Base-by-base conservation (phyloP, 768 basidiomycete species). In the Lactifluus volemus region DNA sequence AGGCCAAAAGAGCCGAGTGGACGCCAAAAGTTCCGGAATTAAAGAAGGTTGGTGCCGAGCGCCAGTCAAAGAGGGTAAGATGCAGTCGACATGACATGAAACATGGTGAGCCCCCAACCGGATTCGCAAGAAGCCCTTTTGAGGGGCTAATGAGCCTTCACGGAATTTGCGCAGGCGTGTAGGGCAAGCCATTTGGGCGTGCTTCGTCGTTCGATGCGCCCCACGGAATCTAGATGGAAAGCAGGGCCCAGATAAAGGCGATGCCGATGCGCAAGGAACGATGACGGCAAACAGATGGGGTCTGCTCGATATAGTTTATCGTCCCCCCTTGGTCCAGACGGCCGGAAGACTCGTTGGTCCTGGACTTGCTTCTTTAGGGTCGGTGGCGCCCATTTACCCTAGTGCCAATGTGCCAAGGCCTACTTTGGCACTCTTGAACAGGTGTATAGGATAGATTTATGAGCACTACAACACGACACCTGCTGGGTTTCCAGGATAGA, bases 91-190 rank as follows among this genome's bases (percentile, higher is more conserved):
- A 30, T 38, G 21, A 38, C 25, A 25, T 25, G 9, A 34, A 52
- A 36, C 34, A 51, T 47, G n/a, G 29, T 48, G 38, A 58, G 17
- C 11, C 30, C 32, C 32, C 32, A 34, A 48, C 17, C 45, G 17
- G 29, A 25, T 39, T 36, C 47, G 51, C 56, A 44, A 53, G 47
- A 36, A 48, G 38, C 39, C 11, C 19, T 34, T 48, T 49, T 29
- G 55, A 25, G 49, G 51, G 21, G 39, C 45, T 29, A 49, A 48
- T 58, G 38, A 52, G 34, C 51, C 45, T 58, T 62, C 61, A 58
- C 61, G 61, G 61, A 62, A 53, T 53, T 29, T 58, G 61, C 61
- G 61, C 56, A 48, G 53, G 59, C 59, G 60, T 61, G 63, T 44
- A 52, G 42, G 29, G 30, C 19, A 60, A 53, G 17, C 63, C 49